phyloP scores from a whole-genome alignment of 2,329 filamentous ascomycete genomes.

The Chaetomium sp. region DNA sequence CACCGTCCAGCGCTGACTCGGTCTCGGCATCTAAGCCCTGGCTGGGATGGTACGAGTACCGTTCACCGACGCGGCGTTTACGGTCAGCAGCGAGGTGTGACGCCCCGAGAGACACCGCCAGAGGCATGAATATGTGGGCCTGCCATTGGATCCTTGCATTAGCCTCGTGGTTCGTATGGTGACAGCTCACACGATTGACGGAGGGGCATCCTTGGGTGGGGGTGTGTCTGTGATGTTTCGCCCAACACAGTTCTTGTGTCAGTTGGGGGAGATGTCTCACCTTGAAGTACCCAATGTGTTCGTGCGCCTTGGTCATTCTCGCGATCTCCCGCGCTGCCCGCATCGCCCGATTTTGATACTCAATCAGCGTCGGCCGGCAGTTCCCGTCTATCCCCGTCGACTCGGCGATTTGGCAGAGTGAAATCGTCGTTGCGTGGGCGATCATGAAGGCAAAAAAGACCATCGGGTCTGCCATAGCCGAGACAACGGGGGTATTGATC shows the following conservation, averaged over 20 bases:
- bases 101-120: constrained; percentile 17
- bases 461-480: constrained; percentile 22
- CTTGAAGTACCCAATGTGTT: constrained; percentile 24
- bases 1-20: constrained; percentile 1
- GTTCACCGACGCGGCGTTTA: background rate
- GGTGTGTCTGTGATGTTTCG: too few species aligned
- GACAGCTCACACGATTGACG: background rate
- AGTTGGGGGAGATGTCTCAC: constrained; percentile 8
- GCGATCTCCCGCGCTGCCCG: constrained; percentile 22
- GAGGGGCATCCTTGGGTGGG: too few species aligned
- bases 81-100: constrained; percentile 12
- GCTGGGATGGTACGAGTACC: background rate
- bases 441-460: constrained; percentile 23
- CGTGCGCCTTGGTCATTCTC: constrained; percentile 17
- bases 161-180: constrained; percentile 3
- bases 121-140: constrained; percentile 23
- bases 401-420: constrained; percentile 19
- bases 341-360: constrained; percentile 15
- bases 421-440: constrained; percentile 19
- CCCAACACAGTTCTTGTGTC: background rate
- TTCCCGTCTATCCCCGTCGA: constrained; percentile 6
- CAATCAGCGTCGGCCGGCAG: constrained; percentile 5
- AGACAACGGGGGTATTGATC: constrained; percentile 12
- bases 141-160: constrained; percentile 10
- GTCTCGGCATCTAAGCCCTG: constrained; percentile 1